These are phyloP conservation scores for Rhizopogon sp. DNA, from an alignment of 768 basidiomycete species.

Conservation along the genomic window DNA sequence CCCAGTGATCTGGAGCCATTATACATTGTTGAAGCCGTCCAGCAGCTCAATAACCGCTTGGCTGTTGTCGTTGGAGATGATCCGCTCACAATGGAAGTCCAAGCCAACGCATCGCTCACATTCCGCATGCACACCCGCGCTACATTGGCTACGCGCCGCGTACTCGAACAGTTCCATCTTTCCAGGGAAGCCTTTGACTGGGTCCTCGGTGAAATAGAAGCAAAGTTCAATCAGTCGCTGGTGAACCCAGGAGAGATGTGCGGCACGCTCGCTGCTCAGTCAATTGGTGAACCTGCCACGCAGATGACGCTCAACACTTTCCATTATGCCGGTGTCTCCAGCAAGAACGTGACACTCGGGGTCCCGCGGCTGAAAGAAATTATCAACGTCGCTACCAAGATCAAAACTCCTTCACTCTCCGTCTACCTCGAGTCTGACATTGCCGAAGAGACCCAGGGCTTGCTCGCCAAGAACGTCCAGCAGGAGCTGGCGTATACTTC, in stretches of 20 bases:
- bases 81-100: conserved; percentile 65
- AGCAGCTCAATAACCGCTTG: conserved; percentile 69
- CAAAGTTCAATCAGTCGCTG: conserved; percentile 91
- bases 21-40: conserved; percentile 79
- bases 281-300: conserved; percentile 98
- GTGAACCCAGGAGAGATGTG: conserved; percentile 99
- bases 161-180: conserved; percentile 84
- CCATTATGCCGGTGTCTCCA: conserved; percentile 99
- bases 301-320: conserved; percentile 99
- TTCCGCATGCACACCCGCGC: conserved; percentile 94
- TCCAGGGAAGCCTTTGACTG: conserved; percentile 95
- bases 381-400: conserved; percentile 97
- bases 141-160: conserved; percentile 80
- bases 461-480: conserved; percentile 81
- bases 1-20: conserved; percentile 88
- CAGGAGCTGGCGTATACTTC: conserved; percentile 94
- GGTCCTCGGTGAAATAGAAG: conserved; percentile 92
- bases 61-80: conserved; percentile 88
- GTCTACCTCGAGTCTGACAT: conserved; percentile 81
- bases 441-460: conserved; percentile 42
- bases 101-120: conserved; percentile 83
- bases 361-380: conserved; percentile 99
- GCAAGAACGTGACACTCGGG: conserved; percentile 98
- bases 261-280: conserved; percentile 95
- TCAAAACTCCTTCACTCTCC: conserved; percentile 96